These are phyloP conservation scores for Pseudozyma tsukubaensis DNA, from an alignment of 1,284 basidiomycete genomes.

Conservation along the genomic window DNA sequence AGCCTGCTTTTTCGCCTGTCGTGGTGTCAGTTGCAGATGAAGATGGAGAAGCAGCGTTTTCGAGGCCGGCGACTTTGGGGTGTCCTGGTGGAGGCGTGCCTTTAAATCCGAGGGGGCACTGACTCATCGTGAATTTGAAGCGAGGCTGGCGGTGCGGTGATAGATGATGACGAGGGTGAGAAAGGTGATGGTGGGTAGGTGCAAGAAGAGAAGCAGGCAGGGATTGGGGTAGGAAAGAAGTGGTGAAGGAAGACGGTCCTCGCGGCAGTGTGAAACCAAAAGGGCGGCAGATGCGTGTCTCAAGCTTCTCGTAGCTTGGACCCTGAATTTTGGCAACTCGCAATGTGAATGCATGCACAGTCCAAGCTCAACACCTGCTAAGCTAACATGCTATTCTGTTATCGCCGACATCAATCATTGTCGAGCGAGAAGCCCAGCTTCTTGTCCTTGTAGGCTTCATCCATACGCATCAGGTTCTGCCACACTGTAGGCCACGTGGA, in stretches of 20 bases:
- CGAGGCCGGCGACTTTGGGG: slow-evolving; percentile 36
- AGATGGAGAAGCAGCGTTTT: slow-evolving; percentile 2
- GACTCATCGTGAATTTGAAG: slow-evolving; percentile 14
- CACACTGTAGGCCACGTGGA: slow-evolving; percentile 71
- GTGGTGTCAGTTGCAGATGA: not conserved
- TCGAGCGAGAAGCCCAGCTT: slow-evolving; percentile 63
- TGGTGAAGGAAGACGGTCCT: not conserved
- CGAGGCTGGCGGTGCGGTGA: too few relatives aligned
- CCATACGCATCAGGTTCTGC: slow-evolving; percentile 75
- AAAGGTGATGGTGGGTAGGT: not conserved
- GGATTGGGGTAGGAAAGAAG: not conserved
- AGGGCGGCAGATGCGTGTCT: not conserved
- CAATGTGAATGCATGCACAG: not conserved
- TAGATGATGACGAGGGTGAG: not conserved
- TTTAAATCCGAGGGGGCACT: slow-evolving; percentile 52
- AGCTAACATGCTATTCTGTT: not conserved
- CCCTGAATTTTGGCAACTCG: slow-evolving; percentile 5
- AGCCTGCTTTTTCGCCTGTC: slow-evolving; percentile 9
- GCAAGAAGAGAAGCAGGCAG: not conserved
- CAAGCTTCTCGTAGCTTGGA: not conserved
- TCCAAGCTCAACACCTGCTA: not conserved
- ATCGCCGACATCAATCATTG: slow-evolving; percentile 16
- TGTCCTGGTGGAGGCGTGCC: slow-evolving; percentile 52
- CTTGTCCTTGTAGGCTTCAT: slow-evolving; percentile 71
- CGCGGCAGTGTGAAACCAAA: not conserved